phyloP scores from a whole-genome alignment of 305 asterid species.

The Withania somnifera region DNA sequence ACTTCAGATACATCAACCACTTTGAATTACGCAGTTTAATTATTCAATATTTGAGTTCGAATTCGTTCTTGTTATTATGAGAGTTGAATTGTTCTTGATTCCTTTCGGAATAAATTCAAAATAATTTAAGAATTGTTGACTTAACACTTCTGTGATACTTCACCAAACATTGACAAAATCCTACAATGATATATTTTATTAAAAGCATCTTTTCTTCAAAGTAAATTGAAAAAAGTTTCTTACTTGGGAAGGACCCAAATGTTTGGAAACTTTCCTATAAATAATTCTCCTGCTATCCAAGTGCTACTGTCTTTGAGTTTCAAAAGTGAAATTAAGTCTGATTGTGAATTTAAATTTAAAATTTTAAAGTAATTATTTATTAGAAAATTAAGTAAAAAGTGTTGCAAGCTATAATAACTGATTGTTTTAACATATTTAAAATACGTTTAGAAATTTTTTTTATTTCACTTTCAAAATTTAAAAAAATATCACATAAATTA shows the following conservation, averaged over 20 bases:
- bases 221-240: neutral
- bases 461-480: no score
- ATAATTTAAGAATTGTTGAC: neutral
- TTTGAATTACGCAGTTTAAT: neutral
- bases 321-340: no score
- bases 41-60: neutral
- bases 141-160: neutral
- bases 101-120: neutral
- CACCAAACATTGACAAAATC: conserved; percentile 3
- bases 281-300: no score
- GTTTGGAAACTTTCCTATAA: neutral
- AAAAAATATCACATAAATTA: no score
- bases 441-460: no score
- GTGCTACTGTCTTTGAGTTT: no score
- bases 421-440: no score
- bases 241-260: neutral
- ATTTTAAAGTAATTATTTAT: no score
- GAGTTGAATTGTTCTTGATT: no score
- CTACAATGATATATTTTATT: neutral
- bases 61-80: neutral
- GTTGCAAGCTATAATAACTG: no score
- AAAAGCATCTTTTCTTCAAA: neutral
- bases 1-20: neutral
- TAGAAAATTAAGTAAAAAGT: no score
- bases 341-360: no score